Evolutionary conservation across 1,139 yeast genomes (phyloP), one percentile per base, ranked within the genome.

Genomic region (Sugiyamaella neomexicana): DNA sequence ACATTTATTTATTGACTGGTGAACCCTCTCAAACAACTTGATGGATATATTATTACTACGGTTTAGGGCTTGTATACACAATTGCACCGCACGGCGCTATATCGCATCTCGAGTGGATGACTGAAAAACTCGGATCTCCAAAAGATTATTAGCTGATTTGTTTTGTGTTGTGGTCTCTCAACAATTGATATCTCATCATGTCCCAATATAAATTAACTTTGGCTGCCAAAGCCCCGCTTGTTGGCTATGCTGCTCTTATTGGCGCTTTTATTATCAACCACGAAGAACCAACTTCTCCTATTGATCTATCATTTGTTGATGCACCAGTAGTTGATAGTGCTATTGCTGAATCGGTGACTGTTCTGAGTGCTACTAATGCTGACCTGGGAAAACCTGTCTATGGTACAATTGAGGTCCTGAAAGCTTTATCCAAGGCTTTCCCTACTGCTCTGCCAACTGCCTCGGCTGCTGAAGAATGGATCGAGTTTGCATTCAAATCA

Each of bases 201-300:
- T 58, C 61, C 23, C 51, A 49, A 34, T 57, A 55, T 43, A 60
- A 58, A 46, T 77, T 89, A 60, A 78, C 84, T 53, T 73, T 91
- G 62, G 96, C 96, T 56, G 91, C 89, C 56, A 90, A 89, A 76
- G 95, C 97, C 7, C 87, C 87, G 40, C 77, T 80, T 51, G 83
- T 86, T 56, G 95, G 93, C 27, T 91, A 89, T 69, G 81, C 90
- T n/a, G 82, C 84, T 23, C 73, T 90, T 58, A 81, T 87, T 66
- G 95, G 95, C 41, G 88, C 90, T 46, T 83, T 85, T 27, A 77
- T 86, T 54, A 81, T 86, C 66, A 88, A 89, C 72, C 69, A 78
- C 46, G 72, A 75, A 10, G 77, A 78, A 39, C 77, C 75, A 20
- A 69, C 72, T 39, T 67, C 72, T 48, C 73, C 88, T 37, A 78